A percentile compares a stretch with the other conserved stretches of the same genome.
These are phyloP conservation scores for Pichia gijzeniarum DNA, from an alignment of 805 yeast genomes.

Conservation along the genomic window DNA sequence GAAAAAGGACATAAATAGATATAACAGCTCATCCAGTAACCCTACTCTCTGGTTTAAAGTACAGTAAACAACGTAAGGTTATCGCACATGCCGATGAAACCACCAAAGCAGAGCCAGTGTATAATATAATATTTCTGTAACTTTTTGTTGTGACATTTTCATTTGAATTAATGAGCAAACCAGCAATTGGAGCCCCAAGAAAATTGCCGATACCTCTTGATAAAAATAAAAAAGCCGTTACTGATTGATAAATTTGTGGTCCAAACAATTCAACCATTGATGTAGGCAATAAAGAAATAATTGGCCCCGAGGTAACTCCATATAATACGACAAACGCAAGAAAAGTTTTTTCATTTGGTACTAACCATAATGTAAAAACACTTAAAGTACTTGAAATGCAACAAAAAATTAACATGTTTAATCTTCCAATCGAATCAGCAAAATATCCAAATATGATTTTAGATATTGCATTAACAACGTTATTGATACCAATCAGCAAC, in stretches of 20 bases:
- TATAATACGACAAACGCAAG: conserved; percentile 30
- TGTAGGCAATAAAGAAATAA: conserved; percentile 30
- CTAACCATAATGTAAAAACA: conserved; percentile 35
- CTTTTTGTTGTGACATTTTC: background rate
- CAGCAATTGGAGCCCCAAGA: conserved; percentile 34
- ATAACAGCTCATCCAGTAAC: too few relatives aligned
- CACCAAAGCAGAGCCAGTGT: conserved; percentile 6
- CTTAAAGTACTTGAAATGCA: conserved; percentile 28
- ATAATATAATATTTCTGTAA: background rate
- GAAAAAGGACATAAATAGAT: too few relatives aligned
- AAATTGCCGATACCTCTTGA: conserved; percentile 31
- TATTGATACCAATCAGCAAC: conserved; percentile 31
- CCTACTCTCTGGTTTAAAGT: too few relatives aligned
- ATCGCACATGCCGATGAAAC: background rate
- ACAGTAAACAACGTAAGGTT: background rate
- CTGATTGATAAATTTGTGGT: conserved; percentile 27
- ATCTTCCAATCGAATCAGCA: conserved; percentile 37
- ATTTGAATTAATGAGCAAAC: conserved; percentile 20
- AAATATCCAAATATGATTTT: conserved; percentile 32
- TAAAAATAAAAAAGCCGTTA: conserved; percentile 32
- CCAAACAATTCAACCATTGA: conserved; percentile 32
- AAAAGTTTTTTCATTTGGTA: conserved; percentile 22
- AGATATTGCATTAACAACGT: conserved; percentile 28
- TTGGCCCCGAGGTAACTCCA: conserved; percentile 33
- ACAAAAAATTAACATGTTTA: conserved; percentile 37